A percentile compares a stretch with the other conserved stretches of the same genome.
phyloP scores from a whole-genome alignment of 352 stramenopile species.

The Globisporangium alternatum region DNA sequence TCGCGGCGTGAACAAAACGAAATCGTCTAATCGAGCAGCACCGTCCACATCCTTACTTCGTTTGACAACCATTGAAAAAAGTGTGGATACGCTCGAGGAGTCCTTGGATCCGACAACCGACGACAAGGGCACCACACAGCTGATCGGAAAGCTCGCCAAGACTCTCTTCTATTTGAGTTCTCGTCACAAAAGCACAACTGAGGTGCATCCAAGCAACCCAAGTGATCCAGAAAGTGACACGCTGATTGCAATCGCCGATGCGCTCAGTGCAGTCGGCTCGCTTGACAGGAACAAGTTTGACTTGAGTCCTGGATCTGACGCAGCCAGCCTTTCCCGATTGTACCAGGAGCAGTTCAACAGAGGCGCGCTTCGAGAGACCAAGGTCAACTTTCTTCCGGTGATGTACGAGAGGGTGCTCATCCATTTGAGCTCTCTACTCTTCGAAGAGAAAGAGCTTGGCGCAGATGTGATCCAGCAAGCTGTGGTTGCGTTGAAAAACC shows the following conservation, averaged over 20 bases:
- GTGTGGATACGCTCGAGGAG: slow-evolving; percentile 14
- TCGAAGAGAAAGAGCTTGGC: slow-evolving; percentile 35
- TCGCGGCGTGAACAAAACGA: background rate
- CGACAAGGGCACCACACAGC: background rate
- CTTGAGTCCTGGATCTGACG: slow-evolving; percentile 49
- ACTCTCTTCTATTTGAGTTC: slow-evolving; percentile 55
- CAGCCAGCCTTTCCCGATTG: slow-evolving; percentile 44
- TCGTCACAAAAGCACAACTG: slow-evolving; percentile 5
- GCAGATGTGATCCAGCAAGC: slow-evolving; percentile 41
- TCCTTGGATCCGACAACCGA: slow-evolving; percentile 6
- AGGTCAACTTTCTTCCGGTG: slow-evolving; percentile 33
- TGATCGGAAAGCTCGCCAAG: slow-evolving; percentile 44
- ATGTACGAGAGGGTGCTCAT: slow-evolving; percentile 67
- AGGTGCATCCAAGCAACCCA: background rate
- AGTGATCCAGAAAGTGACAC: slow-evolving; percentile 8
- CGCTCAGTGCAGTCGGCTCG: slow-evolving; percentile 62
- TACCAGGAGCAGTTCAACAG: slow-evolving; percentile 60
- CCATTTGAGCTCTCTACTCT: slow-evolving; percentile 65
- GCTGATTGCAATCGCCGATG: slow-evolving; percentile 42
- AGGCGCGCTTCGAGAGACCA: slow-evolving; percentile 48
- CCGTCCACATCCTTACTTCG: slow-evolving; percentile 15
- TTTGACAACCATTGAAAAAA: slow-evolving; percentile 14
- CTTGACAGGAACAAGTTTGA: slow-evolving; percentile 60
- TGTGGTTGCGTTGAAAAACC: slow-evolving; percentile 42
- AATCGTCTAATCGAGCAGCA: background rate